phyloP scores from a whole-genome alignment of 2,329 filamentous ascomycete species.

The Alternaria gansuensis region DNA sequence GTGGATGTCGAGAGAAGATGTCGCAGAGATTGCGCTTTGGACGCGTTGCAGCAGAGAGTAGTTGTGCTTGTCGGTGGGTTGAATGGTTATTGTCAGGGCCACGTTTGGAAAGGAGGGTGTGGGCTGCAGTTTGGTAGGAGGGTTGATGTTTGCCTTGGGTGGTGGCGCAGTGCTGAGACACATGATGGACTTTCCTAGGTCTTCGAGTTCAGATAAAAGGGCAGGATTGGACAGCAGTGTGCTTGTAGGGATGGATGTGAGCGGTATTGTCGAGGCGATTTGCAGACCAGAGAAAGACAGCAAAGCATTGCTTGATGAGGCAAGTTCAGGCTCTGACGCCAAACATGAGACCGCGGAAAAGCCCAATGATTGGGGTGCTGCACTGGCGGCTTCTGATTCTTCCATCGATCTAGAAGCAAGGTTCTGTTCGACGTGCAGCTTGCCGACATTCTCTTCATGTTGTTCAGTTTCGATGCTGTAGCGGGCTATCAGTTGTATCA shows the following conservation, averaged over 20 bases:
- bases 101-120: constrained; percentile 2
- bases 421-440: not conserved
- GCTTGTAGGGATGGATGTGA: not conserved
- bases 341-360: not conserved
- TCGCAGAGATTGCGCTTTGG: constrained; percentile 15
- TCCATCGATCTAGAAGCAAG: not conserved
- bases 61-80: constrained; percentile 9
- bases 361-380: not conserved
- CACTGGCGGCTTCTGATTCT: not conserved
- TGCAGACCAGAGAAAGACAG: not conserved
- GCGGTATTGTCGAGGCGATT: not conserved
- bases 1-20: constrained; percentile 20
- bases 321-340: not conserved
- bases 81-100: constrained; percentile 25
- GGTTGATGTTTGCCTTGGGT: not conserved
- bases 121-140: not conserved
- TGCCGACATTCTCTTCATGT: no score
- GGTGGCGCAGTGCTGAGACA: not conserved
- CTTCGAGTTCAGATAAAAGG: not conserved
- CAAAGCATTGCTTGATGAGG: not conserved
- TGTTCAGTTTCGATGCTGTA: not conserved
- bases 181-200: constrained; percentile 1
- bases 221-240: not conserved
- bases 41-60: constrained; percentile 21
- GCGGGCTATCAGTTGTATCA: not conserved